Evolutionary conservation across 768 basidiomycete species (phyloP).

Genomic region (Leccinum subtestaceum): DNA sequence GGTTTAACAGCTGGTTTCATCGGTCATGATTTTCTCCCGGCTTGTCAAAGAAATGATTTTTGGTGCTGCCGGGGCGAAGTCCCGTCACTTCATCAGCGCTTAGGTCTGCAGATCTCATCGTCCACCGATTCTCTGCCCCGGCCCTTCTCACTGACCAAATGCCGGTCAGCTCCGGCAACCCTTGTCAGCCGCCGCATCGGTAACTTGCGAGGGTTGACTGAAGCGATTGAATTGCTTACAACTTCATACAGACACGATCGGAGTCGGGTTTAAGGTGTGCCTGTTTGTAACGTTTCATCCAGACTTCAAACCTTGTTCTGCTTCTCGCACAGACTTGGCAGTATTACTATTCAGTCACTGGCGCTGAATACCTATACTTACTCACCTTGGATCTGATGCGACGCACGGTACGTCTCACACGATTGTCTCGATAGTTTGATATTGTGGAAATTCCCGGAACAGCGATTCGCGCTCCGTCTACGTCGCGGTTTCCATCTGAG

Average conservation of each 20-base stretch:
- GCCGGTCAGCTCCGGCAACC: constrained; percentile 4
- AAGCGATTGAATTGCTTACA: constrained; percentile 30
- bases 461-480: constrained; percentile 1
- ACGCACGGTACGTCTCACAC: constrained; percentile 14
- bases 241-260: constrained; percentile 2
- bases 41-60: not conserved
- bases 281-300: constrained; percentile 4
- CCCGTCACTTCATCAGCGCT: not conserved
- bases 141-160: not conserved
- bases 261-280: constrained; percentile 29
- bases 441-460: constrained; percentile 1
- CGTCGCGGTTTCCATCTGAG: constrained; percentile 16
- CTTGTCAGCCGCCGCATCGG: constrained; percentile 5
- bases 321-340: not conserved
- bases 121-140: not conserved
- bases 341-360: not conserved
- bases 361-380: not conserved
- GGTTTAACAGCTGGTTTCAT: not conserved
- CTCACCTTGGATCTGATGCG: not conserved
- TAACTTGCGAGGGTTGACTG: constrained; percentile 15
- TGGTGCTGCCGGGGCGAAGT: not conserved
- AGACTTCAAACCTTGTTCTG: constrained; percentile 22
- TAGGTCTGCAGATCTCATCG: not conserved
- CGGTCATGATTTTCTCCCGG: not conserved
- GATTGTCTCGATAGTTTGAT: not conserved